Evolutionary conservation across 1,139 yeast genomes (phyloP).

Genomic region (Yamadazyma oceani): DNA sequence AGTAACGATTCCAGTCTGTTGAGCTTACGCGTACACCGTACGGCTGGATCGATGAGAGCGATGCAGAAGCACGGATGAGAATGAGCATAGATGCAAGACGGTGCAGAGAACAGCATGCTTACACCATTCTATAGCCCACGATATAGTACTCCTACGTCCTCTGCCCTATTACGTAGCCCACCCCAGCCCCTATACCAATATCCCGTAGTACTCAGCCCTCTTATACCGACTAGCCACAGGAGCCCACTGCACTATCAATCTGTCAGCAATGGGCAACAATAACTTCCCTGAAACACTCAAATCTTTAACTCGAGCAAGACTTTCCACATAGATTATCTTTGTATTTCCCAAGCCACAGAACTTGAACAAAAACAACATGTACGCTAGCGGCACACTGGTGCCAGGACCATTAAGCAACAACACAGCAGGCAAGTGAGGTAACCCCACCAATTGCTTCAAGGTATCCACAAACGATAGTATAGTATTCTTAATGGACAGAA

Average conservation of each 20-base stretch:
- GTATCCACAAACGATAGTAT: slow-evolving; percentile 37
- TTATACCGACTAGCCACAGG: slow-evolving; percentile 52
- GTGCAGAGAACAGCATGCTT: too few species aligned
- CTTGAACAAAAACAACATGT: slow-evolving; percentile 56
- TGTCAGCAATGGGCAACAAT: slow-evolving; percentile 66
- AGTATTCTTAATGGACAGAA: slow-evolving; percentile 56
- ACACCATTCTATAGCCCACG: too few species aligned
- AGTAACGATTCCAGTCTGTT: too few species aligned
- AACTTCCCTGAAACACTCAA: slow-evolving; percentile 78
- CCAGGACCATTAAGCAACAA: slow-evolving; percentile 93
- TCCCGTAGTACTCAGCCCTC: slow-evolving; percentile 75
- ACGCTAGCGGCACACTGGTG: slow-evolving; percentile 77
- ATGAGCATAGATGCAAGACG: too few species aligned
- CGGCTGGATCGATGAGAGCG: too few species aligned
- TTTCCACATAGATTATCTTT: slow-evolving; percentile 77
- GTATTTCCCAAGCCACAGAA: slow-evolving; percentile 53
- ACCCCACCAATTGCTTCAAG: slow-evolving; percentile 17
- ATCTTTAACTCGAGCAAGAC: slow-evolving; percentile 77
- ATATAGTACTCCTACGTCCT: too few species aligned
- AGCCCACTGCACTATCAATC: slow-evolving; percentile 93
- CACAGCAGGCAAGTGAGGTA: slow-evolving; percentile 43
- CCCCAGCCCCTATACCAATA: slow-evolving; percentile 48
- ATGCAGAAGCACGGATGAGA: too few species aligned
- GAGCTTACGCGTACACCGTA: too few species aligned
- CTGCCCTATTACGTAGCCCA: too few species aligned